Evolutionary conservation across 768 basidiomycete genomes (phyloP).

Genomic region (Lactarius psammicola): DNA sequence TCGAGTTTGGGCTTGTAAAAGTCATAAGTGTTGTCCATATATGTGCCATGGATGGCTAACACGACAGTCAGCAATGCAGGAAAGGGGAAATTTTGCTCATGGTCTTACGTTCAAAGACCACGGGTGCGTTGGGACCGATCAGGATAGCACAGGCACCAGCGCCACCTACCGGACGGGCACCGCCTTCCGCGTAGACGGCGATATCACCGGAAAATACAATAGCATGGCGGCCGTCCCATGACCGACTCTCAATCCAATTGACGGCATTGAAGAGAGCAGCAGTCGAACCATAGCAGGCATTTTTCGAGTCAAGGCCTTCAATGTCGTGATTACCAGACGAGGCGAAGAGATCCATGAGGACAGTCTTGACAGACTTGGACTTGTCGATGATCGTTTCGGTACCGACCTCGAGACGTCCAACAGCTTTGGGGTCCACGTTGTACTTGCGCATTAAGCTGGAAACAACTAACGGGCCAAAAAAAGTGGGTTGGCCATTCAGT

Average conservation of each 20-base stretch:
- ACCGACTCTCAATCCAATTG: constrained; percentile 96
- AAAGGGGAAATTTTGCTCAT: background rate
- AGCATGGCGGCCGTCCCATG: constrained; percentile 97
- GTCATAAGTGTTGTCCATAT: constrained; percentile 98
- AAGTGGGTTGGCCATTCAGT: constrained; percentile 11
- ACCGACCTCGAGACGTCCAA: constrained; percentile 97
- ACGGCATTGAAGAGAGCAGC: constrained; percentile 98
- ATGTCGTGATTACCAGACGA: constrained; percentile 93
- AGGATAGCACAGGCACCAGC: constrained; percentile 94
- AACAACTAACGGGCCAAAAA: constrained; percentile 55
- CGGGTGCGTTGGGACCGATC: constrained; percentile 93
- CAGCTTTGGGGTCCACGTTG: constrained; percentile 93
- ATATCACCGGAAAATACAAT: constrained; percentile 97
- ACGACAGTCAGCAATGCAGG: constrained; percentile 10
- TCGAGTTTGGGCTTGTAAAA: constrained; percentile 98
- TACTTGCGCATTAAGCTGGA: constrained; percentile 87
- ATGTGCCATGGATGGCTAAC: constrained; percentile 88
- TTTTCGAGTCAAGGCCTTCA: constrained; percentile 98
- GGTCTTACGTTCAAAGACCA: constrained; percentile 89
- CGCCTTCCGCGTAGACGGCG: constrained; percentile 95
- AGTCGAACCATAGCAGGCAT: constrained; percentile 98
- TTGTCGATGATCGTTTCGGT: constrained; percentile 99
- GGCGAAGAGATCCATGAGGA: constrained; percentile 97
- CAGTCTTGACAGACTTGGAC: constrained; percentile 97
- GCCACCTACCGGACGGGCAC: constrained; percentile 93